phyloP scores from a whole-genome alignment of 2,329 filamentous ascomycete genomes.

The Neofusicoccum ribis region DNA sequence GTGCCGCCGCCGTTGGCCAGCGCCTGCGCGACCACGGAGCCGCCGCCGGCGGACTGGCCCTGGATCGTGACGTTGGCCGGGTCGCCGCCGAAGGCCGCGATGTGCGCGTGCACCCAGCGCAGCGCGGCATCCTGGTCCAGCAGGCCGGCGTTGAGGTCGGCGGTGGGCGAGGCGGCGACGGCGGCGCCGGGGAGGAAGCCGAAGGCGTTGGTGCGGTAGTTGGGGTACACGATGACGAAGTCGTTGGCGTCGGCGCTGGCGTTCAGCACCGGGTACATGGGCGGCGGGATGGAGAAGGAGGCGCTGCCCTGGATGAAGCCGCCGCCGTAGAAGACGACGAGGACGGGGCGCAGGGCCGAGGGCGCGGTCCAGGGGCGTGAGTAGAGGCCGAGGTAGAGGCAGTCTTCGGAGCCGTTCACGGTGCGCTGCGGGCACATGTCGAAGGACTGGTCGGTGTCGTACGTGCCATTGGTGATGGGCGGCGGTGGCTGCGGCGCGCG shows the following conservation, averaged over 20 bases:
- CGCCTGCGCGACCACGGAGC: constrained; percentile 57
- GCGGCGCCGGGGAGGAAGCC: constrained; percentile 63
- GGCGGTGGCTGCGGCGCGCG: constrained; percentile 60
- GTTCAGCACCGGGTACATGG: constrained; percentile 60
- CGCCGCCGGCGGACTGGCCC: constrained; percentile 61
- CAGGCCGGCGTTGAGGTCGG: constrained; percentile 63
- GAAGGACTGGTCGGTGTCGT: constrained; percentile 57
- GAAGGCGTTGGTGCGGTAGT: constrained; percentile 60
- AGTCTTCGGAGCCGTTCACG: constrained; percentile 59
- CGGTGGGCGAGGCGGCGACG: constrained; percentile 52
- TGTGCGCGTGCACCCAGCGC: constrained; percentile 62
- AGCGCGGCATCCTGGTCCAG: constrained; percentile 64
- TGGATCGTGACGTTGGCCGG: constrained; percentile 61
- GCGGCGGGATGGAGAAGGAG: constrained; percentile 56
- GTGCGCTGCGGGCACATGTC: constrained; percentile 61
- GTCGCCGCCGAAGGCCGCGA: constrained; percentile 54
- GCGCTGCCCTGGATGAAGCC: constrained; percentile 61
- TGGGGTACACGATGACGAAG: constrained; percentile 54
- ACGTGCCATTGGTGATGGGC: constrained; percentile 52
- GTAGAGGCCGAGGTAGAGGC: constrained; percentile 62
- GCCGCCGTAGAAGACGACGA: constrained; percentile 63
- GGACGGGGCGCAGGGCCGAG: constrained; percentile 52
- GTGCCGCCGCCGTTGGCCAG: constrained; percentile 49
- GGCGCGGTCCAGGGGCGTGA: constrained; percentile 55
- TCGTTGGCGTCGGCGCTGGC: constrained; percentile 51